Percentiles rank a stretch among this genome's conserved stretches.
Conservation (phyloP, 2,329 filamentous ascomycete species). For the Chaetomiaceae sp. region DNA sequence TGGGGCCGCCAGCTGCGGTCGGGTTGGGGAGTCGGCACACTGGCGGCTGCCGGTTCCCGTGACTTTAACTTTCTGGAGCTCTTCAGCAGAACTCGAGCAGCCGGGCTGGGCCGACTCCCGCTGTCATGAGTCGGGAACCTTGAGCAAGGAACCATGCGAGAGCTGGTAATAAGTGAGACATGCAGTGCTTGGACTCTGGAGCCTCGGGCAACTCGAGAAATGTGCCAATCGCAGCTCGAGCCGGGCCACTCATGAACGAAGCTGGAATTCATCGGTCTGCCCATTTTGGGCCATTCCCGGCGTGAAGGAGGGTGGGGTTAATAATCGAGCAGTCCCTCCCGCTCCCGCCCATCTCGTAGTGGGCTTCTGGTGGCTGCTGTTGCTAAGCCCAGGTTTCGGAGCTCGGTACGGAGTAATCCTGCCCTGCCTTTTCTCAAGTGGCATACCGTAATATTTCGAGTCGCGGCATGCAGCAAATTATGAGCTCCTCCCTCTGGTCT, state of each 20-base stretch:
- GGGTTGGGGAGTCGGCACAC: conserved; percentile 3
- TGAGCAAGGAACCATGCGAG: not conserved
- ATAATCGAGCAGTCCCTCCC: no score
- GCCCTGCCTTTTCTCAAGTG: no score
- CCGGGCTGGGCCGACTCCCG: conserved; percentile 5
- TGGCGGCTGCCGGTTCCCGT: conserved; percentile 10
- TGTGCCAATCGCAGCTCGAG: conserved; percentile 1
- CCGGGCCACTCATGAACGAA: not conserved
- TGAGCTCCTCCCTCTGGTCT: no score
- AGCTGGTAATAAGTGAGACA: not conserved
- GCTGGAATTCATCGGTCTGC: not conserved
- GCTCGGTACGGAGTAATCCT: no score
- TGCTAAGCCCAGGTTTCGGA: no score
- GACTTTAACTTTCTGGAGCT: conserved; percentile 2
- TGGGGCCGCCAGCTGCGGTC: not conserved
- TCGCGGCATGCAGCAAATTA: no score
- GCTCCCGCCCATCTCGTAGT: no score
- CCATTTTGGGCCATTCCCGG: not conserved
- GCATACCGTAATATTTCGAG: no score
- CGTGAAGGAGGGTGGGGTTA: not conserved
- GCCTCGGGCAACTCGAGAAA: not conserved
- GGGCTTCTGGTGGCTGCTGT: no score
- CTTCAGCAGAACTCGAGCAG: not conserved
- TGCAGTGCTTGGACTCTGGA: not conserved
- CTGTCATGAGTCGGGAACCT: not conserved